phyloP scores from a whole-genome alignment of 148 eudicot species.

The Linanthus parryae region DNA sequence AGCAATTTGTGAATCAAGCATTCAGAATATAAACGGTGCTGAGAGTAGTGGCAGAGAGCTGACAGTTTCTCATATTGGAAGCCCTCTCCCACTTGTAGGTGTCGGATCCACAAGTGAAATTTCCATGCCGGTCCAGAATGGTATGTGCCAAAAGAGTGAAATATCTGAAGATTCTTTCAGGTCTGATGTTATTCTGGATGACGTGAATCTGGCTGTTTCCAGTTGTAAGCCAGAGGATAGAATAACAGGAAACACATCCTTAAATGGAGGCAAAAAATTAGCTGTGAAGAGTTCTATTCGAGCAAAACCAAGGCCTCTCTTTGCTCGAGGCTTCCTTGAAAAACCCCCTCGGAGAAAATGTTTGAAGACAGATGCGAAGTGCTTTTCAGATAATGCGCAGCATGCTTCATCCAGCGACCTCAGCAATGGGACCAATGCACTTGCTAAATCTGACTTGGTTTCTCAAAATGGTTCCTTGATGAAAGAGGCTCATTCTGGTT shows the following conservation, averaged over 20 bases:
- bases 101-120: not conserved
- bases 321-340: conserved; percentile 29
- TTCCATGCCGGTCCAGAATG: conserved; percentile 7
- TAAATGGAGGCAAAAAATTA: not conserved
- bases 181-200: conserved; percentile 4
- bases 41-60: not conserved
- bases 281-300: conserved; percentile 3
- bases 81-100: not conserved
- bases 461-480: conserved; percentile 2
- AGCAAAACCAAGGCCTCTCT: conserved; percentile 25
- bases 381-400: not conserved
- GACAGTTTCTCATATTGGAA: not conserved
- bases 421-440: not conserved
- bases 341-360: conserved; percentile 9
- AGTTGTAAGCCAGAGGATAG: not conserved
- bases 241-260: not conserved
- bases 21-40: not conserved
- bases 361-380: conserved; percentile 8
- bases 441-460: not conserved
- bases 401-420: not conserved
- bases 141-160: conserved; percentile 2
- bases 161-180: not conserved
- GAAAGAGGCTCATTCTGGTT: not conserved
- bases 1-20: not conserved
- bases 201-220: not conserved